Percentiles rank a stretch among this genome's conserved stretches.
These are phyloP conservation scores for Aspergillus sp. DNA, from an alignment of 2,329 filamentous ascomycete genomes.

Conservation along the genomic window DNA sequence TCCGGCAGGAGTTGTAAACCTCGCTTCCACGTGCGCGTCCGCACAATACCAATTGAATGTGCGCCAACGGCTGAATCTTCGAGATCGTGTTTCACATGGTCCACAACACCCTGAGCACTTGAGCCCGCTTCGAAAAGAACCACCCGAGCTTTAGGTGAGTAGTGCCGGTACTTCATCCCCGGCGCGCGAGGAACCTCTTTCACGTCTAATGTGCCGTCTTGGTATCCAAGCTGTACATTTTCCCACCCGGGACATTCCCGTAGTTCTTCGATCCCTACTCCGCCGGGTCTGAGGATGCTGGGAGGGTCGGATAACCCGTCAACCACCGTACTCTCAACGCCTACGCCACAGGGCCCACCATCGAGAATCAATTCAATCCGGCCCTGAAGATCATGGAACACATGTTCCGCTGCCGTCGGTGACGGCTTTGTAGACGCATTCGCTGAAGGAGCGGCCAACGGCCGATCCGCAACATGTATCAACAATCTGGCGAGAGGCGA, in stretches of 20 bases:
- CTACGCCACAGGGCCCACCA: slow-evolving; percentile 80
- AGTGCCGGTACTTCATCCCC: slow-evolving; percentile 99
- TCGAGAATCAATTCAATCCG: slow-evolving; percentile 86
- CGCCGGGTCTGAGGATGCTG: slow-evolving; percentile 79
- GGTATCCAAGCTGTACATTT: slow-evolving; percentile 72
- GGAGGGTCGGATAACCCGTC: slow-evolving; percentile 83
- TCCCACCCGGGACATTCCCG: slow-evolving; percentile 77
- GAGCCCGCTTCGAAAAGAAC: slow-evolving; percentile 70
- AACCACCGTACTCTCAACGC: slow-evolving; percentile 95
- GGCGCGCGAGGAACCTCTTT: slow-evolving; percentile 74
- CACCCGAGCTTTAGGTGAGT: slow-evolving; percentile 85
- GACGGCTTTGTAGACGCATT: slow-evolving; percentile 93
- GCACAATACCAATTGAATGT: slow-evolving; percentile 40
- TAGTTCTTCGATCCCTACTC: slow-evolving; percentile 79
- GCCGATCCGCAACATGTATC: slow-evolving; percentile 74
- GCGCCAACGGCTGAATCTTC: slow-evolving; percentile 29
- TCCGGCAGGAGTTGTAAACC: slow-evolving; percentile 29
- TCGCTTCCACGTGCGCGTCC: slow-evolving; percentile 37
- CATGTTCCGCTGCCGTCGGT: slow-evolving; percentile 86
- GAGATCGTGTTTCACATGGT: slow-evolving; percentile 35
- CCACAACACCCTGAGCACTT: slow-evolving; percentile 25
- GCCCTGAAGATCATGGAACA: slow-evolving; percentile 78
- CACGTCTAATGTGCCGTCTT: slow-evolving; percentile 68
- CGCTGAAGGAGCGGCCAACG: slow-evolving; percentile 87
- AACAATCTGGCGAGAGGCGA: slow-evolving; percentile 82